phyloP scores from a whole-genome alignment of 1,284 basidiomycete genomes.

The Ustilago hordei region DNA sequence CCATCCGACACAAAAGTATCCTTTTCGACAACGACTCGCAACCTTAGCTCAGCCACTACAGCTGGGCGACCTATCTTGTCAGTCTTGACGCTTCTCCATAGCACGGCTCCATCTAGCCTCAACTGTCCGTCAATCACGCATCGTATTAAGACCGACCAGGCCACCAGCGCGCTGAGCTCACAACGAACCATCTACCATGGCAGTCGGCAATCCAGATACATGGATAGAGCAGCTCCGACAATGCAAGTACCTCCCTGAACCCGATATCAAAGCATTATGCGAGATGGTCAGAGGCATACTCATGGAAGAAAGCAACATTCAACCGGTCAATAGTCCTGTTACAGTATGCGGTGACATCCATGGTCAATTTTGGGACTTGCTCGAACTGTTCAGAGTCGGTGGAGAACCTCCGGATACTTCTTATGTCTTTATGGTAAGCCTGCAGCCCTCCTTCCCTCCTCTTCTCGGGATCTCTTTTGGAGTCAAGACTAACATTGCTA shows the following conservation, averaged over 20 bases:
- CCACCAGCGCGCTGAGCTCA: conserved; percentile 1
- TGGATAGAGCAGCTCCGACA: conserved; percentile 77
- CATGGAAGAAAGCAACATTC: conserved; percentile 94
- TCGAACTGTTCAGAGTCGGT: conserved; percentile 89
- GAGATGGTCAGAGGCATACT: conserved; percentile 84
- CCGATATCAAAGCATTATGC: conserved; percentile 91
- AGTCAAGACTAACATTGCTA: no score
- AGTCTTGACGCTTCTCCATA: not conserved
- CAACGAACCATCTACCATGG: conserved; percentile 13
- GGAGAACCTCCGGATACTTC: conserved; percentile 88
- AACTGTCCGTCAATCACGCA: not conserved
- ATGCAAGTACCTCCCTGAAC: conserved; percentile 88
- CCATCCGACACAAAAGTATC: no score
- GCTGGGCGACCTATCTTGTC: no score
- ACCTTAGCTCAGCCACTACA: no score
- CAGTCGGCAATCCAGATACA: conserved; percentile 61
- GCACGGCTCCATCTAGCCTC: not conserved
- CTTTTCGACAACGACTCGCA: no score
- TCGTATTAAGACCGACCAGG: conserved; percentile 3
- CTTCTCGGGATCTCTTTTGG: not conserved
- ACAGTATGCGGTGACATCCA: conserved; percentile 95
- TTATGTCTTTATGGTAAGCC: conserved; percentile 92
- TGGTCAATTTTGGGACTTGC: conserved; percentile 94
- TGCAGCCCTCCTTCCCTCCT: no score
- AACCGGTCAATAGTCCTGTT: conserved; percentile 88